Conservation (phyloP, 257 asterid genomes). For the Nicotiana tomentosiformis region DNA sequence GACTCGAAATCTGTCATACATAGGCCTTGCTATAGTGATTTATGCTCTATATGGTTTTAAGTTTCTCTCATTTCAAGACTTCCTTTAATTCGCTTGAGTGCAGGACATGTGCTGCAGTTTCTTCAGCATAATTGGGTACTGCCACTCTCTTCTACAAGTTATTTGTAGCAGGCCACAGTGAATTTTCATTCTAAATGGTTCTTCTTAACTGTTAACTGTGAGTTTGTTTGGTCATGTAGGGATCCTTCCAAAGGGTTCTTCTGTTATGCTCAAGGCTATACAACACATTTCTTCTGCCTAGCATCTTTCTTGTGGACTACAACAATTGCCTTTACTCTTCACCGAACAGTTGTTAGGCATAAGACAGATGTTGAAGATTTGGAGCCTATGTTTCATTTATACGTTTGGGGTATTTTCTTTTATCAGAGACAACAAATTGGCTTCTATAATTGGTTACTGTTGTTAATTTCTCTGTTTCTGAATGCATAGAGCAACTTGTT, state of each 20-base stretch:
- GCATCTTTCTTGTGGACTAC: constrained; percentile 98
- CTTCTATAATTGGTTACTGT: not conserved
- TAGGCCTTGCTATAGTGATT: not conserved
- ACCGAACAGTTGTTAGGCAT: constrained; percentile 97
- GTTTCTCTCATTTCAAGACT: not conserved
- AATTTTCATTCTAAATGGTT: not conserved
- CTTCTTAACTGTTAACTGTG: not conserved
- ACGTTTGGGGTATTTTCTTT: constrained; percentile 81
- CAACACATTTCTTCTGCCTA: constrained; percentile 95
- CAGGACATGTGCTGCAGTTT: constrained; percentile 99
- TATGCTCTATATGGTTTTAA: not conserved
- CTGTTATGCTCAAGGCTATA: constrained; percentile 95
- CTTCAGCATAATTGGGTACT: constrained; percentile 94
- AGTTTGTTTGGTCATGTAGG: constrained; percentile 41
- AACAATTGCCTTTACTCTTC: constrained; percentile 90
- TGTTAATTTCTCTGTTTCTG: not conserved
- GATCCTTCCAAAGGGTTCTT: constrained; percentile 96
- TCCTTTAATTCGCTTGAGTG: constrained; percentile 13
- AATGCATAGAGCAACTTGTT: not conserved
- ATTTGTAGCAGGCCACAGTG: not conserved
- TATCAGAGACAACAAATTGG: not conserved
- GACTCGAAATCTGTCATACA: not conserved
- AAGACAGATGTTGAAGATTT: constrained; percentile 97
- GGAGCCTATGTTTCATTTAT: constrained; percentile 96
- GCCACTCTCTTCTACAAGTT: not conserved